phyloP scores from a whole-genome alignment of 495 filamentous ascomycete genomes.

The Coniosporium apollinis region DNA sequence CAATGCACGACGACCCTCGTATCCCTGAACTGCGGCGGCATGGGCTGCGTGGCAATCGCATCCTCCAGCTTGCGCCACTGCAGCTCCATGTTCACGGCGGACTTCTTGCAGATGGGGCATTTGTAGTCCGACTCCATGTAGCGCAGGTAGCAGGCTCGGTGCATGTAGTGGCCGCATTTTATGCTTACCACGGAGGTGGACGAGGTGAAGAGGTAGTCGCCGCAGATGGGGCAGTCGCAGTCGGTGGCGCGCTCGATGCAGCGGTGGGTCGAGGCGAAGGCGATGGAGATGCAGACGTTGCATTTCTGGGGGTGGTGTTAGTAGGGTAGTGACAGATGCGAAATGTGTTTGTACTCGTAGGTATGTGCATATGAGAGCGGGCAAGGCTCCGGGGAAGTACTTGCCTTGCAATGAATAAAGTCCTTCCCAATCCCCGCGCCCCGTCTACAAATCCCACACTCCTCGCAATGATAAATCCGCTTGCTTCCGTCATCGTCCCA shows the following conservation, averaged over 20 bases:
- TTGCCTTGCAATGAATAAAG: constrained; percentile 93
- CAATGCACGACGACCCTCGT: constrained; percentile 72
- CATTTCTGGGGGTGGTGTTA: constrained; percentile 11
- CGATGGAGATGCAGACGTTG: constrained; percentile 74
- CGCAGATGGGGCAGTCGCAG: constrained; percentile 96
- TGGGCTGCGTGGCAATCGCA: constrained; percentile 73
- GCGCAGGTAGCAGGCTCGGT: constrained; percentile 67
- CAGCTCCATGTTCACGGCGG: constrained; percentile 89
- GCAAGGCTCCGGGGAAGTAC: too few species aligned
- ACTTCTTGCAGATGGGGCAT: constrained; percentile 88
- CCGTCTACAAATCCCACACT: constrained; percentile 89
- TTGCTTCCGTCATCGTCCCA: constrained; percentile 91
- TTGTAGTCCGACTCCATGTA: constrained; percentile 79
- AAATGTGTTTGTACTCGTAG: too few species aligned
- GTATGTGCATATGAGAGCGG: too few species aligned
- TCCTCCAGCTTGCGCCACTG: constrained; percentile 82
- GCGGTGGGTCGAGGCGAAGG: constrained; percentile 62
- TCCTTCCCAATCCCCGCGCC: constrained; percentile 89
- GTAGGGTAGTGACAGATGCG: constrained; percentile 4
- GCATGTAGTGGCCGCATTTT: constrained; percentile 91
- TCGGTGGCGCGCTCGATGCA: constrained; percentile 91
- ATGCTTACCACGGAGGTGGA: constrained; percentile 79
- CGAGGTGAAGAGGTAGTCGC: constrained; percentile 95
- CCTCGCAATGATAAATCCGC: constrained; percentile 89
- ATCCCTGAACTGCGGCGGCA: constrained; percentile 59